These are phyloP conservation scores for Clausena lansium DNA, from an alignment of 345 rosid genomes.

Conservation along the genomic window DNA sequence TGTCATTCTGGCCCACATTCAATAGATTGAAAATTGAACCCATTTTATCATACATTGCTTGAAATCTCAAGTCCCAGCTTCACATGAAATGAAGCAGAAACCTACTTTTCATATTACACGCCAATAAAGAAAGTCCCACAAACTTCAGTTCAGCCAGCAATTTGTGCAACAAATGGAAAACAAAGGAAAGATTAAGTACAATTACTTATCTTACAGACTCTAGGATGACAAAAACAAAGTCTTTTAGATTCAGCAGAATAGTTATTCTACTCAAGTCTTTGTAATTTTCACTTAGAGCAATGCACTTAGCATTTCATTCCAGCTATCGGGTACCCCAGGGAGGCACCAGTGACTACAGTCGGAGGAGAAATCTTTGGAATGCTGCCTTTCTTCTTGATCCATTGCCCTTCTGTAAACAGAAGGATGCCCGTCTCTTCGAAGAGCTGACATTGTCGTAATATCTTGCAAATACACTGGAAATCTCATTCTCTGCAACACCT, in stretches of 20 bases:
- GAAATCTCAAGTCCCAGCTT: neutral
- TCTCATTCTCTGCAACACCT: conserved; percentile 64
- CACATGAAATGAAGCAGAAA: neutral
- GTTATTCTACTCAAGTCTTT: conserved; percentile 5
- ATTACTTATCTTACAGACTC: conserved; percentile 16
- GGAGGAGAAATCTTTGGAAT: conserved; percentile 40
- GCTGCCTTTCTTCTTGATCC: conserved; percentile 51
- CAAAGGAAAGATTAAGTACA: conserved; percentile 9
- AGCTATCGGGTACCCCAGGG: conserved; percentile 90
- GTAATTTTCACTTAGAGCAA: conserved; percentile 31
- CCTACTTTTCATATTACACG: neutral
- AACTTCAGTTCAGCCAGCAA: neutral
- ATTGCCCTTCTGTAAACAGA: conserved; percentile 69
- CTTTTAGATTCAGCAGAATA: conserved; percentile 8
- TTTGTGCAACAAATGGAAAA: conserved; percentile 3
- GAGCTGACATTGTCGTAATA: conserved; percentile 76
- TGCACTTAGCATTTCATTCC: conserved; percentile 86
- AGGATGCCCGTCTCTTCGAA: conserved; percentile 88
- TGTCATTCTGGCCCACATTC: neutral
- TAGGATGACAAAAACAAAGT: conserved; percentile 4
- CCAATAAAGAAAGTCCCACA: neutral
- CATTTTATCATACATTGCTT: neutral
- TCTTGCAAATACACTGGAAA: conserved; percentile 78
- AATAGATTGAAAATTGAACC: neutral
- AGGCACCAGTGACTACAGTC: conserved; percentile 99